These are phyloP conservation scores for Dactylellina haptotyla DNA, from an alignment of 2,329 filamentous ascomycete genomes.

Conservation along the genomic window DNA sequence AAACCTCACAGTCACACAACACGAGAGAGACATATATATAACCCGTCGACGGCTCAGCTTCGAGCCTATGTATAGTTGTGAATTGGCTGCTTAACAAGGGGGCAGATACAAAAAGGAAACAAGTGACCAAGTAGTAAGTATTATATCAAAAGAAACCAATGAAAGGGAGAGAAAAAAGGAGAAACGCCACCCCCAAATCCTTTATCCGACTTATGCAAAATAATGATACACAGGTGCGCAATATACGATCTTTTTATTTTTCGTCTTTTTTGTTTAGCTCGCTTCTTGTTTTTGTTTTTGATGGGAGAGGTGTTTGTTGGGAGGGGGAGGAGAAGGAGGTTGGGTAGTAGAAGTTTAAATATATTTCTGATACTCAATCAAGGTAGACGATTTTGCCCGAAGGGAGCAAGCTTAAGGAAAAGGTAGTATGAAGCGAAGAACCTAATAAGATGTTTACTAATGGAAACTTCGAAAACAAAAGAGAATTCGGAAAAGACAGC, in stretches of 20 bases:
- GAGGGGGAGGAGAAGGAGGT: background rate
- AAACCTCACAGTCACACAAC: too few relatives aligned
- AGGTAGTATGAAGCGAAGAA: background rate
- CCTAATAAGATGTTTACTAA: background rate
- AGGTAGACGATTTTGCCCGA: background rate
- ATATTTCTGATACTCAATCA: conserved; percentile 8
- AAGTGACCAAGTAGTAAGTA: background rate
- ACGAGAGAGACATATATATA: too few relatives aligned
- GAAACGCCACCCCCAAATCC: conserved; percentile 8
- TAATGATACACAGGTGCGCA: background rate
- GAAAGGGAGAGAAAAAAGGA: background rate
- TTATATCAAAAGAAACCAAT: background rate
- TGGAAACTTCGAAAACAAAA: background rate
- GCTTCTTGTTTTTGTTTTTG: too few relatives aligned
- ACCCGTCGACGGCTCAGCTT: too few relatives aligned
- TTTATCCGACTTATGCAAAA: conserved; percentile 22
- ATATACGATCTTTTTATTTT: background rate
- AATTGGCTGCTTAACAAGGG: too few relatives aligned
- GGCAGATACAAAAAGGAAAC: too few relatives aligned
- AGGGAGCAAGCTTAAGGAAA: background rate
- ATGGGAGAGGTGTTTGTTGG: background rate
- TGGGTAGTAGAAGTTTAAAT: background rate
- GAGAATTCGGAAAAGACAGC: conserved; percentile 3
- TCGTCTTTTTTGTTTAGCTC: too few relatives aligned
- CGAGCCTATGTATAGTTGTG: too few relatives aligned